Base-by-base conservation (phyloP, 2,329 filamentous ascomycete species). In the Pseudopyrenochaeta lycopersici region DNA sequence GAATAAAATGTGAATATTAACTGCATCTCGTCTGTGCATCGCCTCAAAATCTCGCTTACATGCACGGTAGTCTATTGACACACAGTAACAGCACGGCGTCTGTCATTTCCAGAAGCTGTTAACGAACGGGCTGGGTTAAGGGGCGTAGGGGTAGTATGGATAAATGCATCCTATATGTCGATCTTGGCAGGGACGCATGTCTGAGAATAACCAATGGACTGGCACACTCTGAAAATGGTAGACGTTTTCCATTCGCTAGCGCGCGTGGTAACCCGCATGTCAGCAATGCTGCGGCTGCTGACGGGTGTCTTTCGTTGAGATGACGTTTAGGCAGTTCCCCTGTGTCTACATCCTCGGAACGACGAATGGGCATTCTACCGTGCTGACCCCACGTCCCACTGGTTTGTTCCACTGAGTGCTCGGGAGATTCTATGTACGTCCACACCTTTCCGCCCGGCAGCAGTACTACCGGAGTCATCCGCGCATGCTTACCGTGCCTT, bases 221-320 rank as follows among this genome's bases (percentile, higher is more conserved):
- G 31, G 14, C 35, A 52, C 30, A 58, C 48, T 40, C 44, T 55
- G 47, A 44, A 40, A 42, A 48, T 51, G 27, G 31, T 18, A 47
- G 38, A 40, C 40, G 23, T 15, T 41, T 18, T 35, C 43, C 21
- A 14, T 42, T 38, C 39, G 20, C 38, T 30, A 21, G 23, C 12
- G 4, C n/a, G 20, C 9, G 12, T 39, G 18, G 36, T 39, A 23
- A 23, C 33, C 17, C 11, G 7, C 15, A 33, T 49, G 47, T 50
- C 50, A 57, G 42, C 46, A 21, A 53, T 35, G 12, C 29, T 17
- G 42, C n/a, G 6, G 31, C 27, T 36, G n/a, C 30, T 35, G 35
- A 33, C 49, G 39, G 46, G 40, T 44, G 23, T 46, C 29, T 11
- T 27, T 33, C 39, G 30, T 45, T 15, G n/a, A 46, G 2, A 18